Percentiles rank a stretch among this genome's conserved stretches.
Evolutionary conservation across 441 rosid species (phyloP).

Genomic region (Pelargonium citronellum): DNA sequence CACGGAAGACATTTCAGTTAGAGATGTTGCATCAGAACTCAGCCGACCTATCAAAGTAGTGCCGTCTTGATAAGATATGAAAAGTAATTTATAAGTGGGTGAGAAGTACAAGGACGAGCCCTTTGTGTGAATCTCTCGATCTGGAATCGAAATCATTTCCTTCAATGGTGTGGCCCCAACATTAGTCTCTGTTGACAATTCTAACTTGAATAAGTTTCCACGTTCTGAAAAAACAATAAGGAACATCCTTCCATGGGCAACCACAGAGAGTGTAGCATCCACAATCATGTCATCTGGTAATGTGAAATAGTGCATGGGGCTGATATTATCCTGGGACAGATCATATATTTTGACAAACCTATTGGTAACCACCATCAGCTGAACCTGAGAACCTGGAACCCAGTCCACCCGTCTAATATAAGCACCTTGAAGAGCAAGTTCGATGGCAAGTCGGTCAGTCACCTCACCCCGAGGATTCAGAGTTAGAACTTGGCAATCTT

Average conservation of each 20-base stretch:
- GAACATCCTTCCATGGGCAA: constrained; percentile 79
- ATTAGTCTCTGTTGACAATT: constrained; percentile 70
- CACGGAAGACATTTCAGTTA: constrained; percentile 64
- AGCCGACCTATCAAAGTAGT: constrained; percentile 77
- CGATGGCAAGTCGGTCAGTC: constrained; percentile 95
- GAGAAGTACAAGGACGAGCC: constrained; percentile 93
- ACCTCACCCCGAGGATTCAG: constrained; percentile 98
- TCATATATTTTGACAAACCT: constrained; percentile 95
- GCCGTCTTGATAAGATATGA: constrained; percentile 89
- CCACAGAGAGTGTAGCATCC: constrained; percentile 82
- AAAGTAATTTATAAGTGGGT: constrained; percentile 67
- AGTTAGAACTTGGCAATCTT: constrained; percentile 96
- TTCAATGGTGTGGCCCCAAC: constrained; percentile 86
- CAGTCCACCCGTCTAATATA: constrained; percentile 85
- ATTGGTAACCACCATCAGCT: constrained; percentile 89
- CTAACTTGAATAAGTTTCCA: constrained; percentile 78
- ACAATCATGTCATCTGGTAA: constrained; percentile 77
- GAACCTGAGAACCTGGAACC: constrained; percentile 99
- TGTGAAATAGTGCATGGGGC: constrained; percentile 94
- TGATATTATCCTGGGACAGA: constrained; percentile 93
- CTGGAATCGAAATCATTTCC: constrained; percentile 66
- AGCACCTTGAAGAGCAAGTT: constrained; percentile 97
- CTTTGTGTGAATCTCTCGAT: constrained; percentile 62
- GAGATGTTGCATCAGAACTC: constrained; percentile 60
- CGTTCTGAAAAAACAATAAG: constrained; percentile 88